Evolutionary conservation across 1,284 basidiomycete genomes (phyloP).

Genomic region (Ceratobasidium sp.): DNA sequence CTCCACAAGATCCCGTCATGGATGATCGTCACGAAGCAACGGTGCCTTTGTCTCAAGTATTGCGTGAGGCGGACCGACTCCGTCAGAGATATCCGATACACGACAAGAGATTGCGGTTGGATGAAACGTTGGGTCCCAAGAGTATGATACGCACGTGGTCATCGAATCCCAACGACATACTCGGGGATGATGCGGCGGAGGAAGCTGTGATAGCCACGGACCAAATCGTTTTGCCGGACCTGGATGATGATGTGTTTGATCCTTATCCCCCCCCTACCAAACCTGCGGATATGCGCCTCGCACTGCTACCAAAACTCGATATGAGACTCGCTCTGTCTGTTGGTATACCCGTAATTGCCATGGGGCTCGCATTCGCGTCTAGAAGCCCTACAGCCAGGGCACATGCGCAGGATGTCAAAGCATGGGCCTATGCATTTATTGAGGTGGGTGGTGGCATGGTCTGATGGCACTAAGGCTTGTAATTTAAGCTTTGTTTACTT

Average conservation of each 20-base stretch:
- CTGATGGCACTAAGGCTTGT: not conserved
- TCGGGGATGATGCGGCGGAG: conserved; percentile 65
- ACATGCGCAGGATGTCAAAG: not conserved
- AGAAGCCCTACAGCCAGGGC: conserved; percentile 25
- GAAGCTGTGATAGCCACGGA: conserved; percentile 61
- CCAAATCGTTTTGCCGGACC: conserved; percentile 59
- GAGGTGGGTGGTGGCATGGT: conserved; percentile 35
- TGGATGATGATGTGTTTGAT: conserved; percentile 48
- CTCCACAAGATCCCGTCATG: not conserved
- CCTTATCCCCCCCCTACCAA: not conserved
- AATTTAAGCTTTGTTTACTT: conserved; percentile 22
- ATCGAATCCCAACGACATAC: conserved; percentile 47
- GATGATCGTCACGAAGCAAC: conserved; percentile 43
- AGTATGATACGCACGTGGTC: conserved; percentile 67
- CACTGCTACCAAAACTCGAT: conserved; percentile 4
- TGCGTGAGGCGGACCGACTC: conserved; percentile 12
- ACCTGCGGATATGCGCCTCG: not conserved
- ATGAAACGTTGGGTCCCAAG: conserved; percentile 72
- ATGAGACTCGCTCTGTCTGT: not conserved
- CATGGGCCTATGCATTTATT: not conserved
- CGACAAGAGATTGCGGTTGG: conserved; percentile 48
- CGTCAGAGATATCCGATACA: conserved; percentile 7
- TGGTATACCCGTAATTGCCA: not conserved
- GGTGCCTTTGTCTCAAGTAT: conserved; percentile 50
- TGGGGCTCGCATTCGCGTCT: not conserved